Base-by-base conservation (phyloP, 805 yeast genomes). In the Lachancea sp. region DNA sequence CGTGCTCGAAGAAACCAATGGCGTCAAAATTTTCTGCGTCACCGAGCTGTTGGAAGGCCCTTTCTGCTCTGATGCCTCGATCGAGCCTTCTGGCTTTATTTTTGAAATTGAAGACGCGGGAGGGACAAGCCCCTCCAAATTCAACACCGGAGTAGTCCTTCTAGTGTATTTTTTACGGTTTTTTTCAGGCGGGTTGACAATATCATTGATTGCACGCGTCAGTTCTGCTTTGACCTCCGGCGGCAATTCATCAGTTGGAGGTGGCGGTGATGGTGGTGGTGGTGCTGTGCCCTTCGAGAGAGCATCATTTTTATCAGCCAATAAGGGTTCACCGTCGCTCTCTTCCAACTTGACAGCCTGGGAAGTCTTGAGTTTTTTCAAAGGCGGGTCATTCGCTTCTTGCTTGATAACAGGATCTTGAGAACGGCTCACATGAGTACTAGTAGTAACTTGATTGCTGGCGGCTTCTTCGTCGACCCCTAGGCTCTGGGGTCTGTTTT, bases 81-180 rank as follows among this genome's bases (percentile, higher is more conserved):
- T 11, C 17, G 3, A n/a, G 12, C 18, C n/a, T 3, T 22, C 22
- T 9, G 33, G 35, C 17, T 44, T 36, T 22, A 36, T 17, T 32
- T 22, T 25, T 6, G 38, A 15, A 22, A 19, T 38, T 3, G 27
- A 32, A 4, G 35, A n/a, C 12, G 38, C 18, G 12, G 63, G 66
- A 8, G 63, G 63, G 3, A 58, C 58, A n/a, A 58, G 37, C 2
- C 66, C 66, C 45, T 61, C 66, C 9, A 59, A 34, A 38, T 61
- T 61, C 22, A 61, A 40, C 3, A 53, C 54, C n/a, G 54, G 56
- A 10, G 56, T 45, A 10, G 52, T 48, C 20, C 50, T 50, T 27
- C 45, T 53, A 22, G 49, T 49, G 20, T 51, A 46, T 35, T 41
- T 40, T 27, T 44, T 49, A 30, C 40, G 35, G 7, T 32, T 12